These are phyloP conservation scores for Fusarium oxysporum DNA, from an alignment of 2,329 filamentous ascomycete species.

Conservation along the genomic window DNA sequence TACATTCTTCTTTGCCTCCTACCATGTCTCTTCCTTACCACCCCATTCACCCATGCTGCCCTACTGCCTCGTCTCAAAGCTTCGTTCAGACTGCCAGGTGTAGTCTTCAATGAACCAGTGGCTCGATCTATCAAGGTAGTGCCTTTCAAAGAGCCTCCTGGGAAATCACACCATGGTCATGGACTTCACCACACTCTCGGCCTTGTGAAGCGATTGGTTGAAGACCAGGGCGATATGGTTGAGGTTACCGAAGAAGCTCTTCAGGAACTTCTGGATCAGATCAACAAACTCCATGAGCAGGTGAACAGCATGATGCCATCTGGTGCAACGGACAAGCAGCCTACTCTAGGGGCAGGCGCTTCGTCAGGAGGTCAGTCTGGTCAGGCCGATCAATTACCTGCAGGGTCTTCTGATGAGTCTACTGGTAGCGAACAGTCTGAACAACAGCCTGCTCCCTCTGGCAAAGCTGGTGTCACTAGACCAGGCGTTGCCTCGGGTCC, in stretches of 20 bases:
- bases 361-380: conserved; percentile 24
- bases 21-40: conserved; percentile 18
- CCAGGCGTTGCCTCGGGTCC: neutral
- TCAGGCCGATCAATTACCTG: conserved; percentile 15
- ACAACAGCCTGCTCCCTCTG: conserved; percentile 11
- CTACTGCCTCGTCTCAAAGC: conserved; percentile 15
- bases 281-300: conserved; percentile 45
- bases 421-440: neutral
- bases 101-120: conserved; percentile 16
- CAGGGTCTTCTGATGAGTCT: conserved; percentile 11
- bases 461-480: neutral
- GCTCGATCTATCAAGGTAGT: conserved; percentile 12
- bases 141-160: conserved; percentile 19
- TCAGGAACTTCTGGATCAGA: conserved; percentile 45
- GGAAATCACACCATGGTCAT: conserved; percentile 12
- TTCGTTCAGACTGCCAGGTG: conserved; percentile 16
- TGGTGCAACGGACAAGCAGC: conserved; percentile 11
- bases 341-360: conserved; percentile 6
- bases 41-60: conserved; percentile 18
- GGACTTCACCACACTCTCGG: conserved; percentile 28
- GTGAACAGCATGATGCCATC: conserved; percentile 44
- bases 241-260: conserved; percentile 43
- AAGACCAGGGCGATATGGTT: conserved; percentile 41
- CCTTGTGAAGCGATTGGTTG: conserved; percentile 42
- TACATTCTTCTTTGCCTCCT: conserved; percentile 35